Conservation (phyloP, 2,329 filamentous ascomycete genomes). For the Aureobasidium sp. region DNA sequence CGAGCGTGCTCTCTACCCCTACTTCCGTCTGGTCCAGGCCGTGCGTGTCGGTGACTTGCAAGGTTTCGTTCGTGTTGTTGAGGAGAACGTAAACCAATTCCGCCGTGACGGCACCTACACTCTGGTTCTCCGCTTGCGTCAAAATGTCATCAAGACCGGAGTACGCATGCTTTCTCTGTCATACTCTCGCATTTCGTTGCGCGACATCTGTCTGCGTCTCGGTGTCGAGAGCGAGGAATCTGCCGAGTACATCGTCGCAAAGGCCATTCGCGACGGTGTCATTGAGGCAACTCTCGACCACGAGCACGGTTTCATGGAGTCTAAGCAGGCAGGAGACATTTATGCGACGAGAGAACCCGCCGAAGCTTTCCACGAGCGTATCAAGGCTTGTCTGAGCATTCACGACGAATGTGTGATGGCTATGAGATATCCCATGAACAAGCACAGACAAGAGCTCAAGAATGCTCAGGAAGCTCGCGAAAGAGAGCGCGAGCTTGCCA, state of each 20-base stretch:
- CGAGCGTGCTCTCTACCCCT: constrained; percentile 81
- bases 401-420: constrained; percentile 99
- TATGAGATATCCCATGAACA: constrained; percentile 99
- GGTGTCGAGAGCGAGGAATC: constrained; percentile 94
- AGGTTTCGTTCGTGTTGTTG: constrained; percentile 82
- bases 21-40: constrained; percentile 87
- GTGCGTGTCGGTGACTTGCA: constrained; percentile 94
- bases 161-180: constrained; percentile 99
- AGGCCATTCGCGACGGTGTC: constrained; percentile 94
- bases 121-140: constrained; percentile 83
- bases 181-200: constrained; percentile 92
- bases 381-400: constrained; percentile 79
- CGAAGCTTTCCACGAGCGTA: constrained; percentile 96
- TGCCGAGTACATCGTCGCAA: constrained; percentile 97
- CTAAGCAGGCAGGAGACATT: constrained; percentile 90
- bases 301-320: constrained; percentile 96
- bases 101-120: constrained; percentile 92
- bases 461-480: constrained; percentile 98
- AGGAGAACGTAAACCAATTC: constrained; percentile 74
- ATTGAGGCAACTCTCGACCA: constrained; percentile 93
- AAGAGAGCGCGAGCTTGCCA: constrained; percentile 90
- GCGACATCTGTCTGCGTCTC: constrained; percentile 93
- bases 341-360: constrained; percentile 94
- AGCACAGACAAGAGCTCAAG: constrained; percentile 93
- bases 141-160: constrained; percentile 99